Percentiles rank a stretch among this genome's conserved stretches.
Conservation (phyloP, 495 filamentous ascomycete species). For the Penicillium cosmopolitanum region DNA sequence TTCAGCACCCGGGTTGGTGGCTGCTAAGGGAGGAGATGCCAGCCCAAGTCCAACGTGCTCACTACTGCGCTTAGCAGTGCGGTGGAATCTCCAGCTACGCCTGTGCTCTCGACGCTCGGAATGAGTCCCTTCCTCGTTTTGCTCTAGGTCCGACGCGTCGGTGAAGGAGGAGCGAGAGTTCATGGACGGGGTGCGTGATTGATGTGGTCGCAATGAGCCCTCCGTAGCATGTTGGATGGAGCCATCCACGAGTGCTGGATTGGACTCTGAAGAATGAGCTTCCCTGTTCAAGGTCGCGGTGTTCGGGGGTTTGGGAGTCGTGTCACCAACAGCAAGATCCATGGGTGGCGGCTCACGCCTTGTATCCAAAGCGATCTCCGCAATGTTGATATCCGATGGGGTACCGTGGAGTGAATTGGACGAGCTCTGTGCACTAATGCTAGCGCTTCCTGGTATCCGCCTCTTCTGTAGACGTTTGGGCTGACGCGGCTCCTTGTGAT, state of each 20-base stretch:
- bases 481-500: slow-evolving; percentile 61
- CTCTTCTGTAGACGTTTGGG: slow-evolving; percentile 89
- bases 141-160: slow-evolving; percentile 76
- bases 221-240: slow-evolving; percentile 39
- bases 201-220: slow-evolving; percentile 61
- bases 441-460: slow-evolving; percentile 69
- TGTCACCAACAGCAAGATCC: slow-evolving; percentile 34
- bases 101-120: slow-evolving; percentile 66
- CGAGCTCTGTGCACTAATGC: slow-evolving; percentile 85
- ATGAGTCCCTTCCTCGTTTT: slow-evolving; percentile 61
- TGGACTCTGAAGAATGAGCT: slow-evolving; percentile 26
- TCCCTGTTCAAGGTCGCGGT: slow-evolving; percentile 27
- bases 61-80: slow-evolving; percentile 57
- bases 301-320: slow-evolving; percentile 36
- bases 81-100: slow-evolving; percentile 71
- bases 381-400: slow-evolving; percentile 29
- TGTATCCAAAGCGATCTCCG: slow-evolving; percentile 22
- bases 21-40: slow-evolving; percentile 55
- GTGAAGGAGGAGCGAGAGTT: slow-evolving; percentile 76
- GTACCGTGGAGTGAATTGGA: slow-evolving; percentile 66
- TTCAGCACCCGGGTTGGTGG: slow-evolving; percentile 65
- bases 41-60: slow-evolving; percentile 49
- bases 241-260: slow-evolving; percentile 23
- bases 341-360: slow-evolving; percentile 18
- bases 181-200: slow-evolving; percentile 69